phyloP scores from a whole-genome alignment of 257 asterid genomes.

The Solanum infundibuliforme region DNA sequence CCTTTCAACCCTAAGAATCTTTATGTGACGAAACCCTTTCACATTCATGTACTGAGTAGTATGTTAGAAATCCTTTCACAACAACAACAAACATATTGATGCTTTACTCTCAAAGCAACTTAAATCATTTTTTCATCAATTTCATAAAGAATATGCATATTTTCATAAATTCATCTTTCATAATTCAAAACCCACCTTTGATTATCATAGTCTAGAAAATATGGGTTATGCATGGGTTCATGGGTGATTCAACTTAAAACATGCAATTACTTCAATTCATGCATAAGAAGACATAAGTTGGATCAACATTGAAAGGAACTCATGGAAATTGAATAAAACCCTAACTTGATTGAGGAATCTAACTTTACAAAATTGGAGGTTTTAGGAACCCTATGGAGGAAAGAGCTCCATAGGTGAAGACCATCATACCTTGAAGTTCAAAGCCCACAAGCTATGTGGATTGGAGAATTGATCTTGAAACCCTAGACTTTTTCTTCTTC shows the following conservation, averaged over 20 bases:
- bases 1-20: background rate
- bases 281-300: background rate
- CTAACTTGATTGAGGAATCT: background rate
- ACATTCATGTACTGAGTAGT: background rate
- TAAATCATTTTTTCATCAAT: no score
- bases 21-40: background rate
- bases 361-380: background rate
- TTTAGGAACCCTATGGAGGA: background rate
- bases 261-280: no score
- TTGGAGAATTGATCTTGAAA: background rate
- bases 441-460: background rate
- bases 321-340: background rate
- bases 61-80: background rate
- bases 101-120: no score
- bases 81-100: background rate
- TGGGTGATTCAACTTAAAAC: background rate
- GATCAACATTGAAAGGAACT: background rate
- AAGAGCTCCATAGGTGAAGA: background rate
- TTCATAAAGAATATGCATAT: background rate
- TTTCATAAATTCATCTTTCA: background rate
- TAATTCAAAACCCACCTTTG: background rate
- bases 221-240: background rate
- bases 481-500: background rate
- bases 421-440: background rate
- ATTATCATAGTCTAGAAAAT: no score